Evolutionary conservation across 352 stramenopile genomes (phyloP), one percentile per base, ranked within the genome.

Genomic region (Phytopythium ostracodes): DNA sequence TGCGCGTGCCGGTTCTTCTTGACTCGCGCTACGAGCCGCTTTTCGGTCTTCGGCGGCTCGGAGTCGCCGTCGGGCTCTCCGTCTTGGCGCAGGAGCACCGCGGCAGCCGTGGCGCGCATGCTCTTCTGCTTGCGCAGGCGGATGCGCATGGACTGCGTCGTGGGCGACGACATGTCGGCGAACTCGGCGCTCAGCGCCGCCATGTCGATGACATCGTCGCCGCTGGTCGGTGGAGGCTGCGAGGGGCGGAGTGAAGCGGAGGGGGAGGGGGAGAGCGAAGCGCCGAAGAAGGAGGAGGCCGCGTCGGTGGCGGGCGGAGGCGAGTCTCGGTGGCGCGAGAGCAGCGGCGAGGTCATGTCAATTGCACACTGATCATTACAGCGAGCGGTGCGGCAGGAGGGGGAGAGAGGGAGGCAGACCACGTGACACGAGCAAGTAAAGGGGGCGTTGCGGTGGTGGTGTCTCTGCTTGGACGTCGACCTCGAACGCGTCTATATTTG

Each of bases 1-100:
- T 31, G 76, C 56, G 50, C 61, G 56, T 77, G 74, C 31, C 70
- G 59, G 40, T 58, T 65, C 57, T 80, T 82, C 65, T 78, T 80
- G 46, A 80, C 60, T 20, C 65, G 71, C 63, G 63, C 53, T n/a
- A 76, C 49, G 15, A 68, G 29, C 24, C 33, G 29, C 51, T 46
- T 57, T 8, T 25, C 51, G 29, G 18, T 31, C 33, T n/a, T 20
- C 0, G 29, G 11, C n/a, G 20, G 10, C 29, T 51, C 38, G n/a
- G 38, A 61, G 55, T 7, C 46, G 2, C 47, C 49, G 33, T 38
- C 20, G 29, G 29, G 10, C 59, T 52, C 62, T 65, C 9, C 11
- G 59, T 6, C 62, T n/a, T n/a, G n/a, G 64, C 42, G 15, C 40
- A 29, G 17, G 62, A 53, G 65, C 56, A 27, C 64, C 35, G 52